Base-by-base conservation (phyloP, 2,329 filamentous ascomycete species). In the Ascochyta clinopodiicola region DNA sequence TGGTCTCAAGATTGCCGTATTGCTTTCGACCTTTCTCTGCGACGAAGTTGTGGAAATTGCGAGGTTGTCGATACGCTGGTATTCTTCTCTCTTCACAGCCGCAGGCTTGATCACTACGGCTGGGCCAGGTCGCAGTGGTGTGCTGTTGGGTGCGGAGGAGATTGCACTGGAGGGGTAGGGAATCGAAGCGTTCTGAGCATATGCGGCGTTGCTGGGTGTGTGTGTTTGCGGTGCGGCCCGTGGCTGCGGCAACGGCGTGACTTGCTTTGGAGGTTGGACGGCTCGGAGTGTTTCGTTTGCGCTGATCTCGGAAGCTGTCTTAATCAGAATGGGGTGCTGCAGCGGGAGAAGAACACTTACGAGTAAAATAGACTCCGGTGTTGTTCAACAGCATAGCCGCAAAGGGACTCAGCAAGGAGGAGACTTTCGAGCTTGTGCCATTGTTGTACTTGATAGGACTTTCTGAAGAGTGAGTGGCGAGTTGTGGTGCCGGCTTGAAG, bases 1-100 rank as follows among this genome's bases (percentile, higher is more conserved):
- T 2, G 92, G 79, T 37, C 85, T 86, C 39, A 88, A 77, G 15
- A 85, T 81, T 19, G 88, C 78, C 2, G 85, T 74, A 44, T 84
- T 85, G 51, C 85, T 83, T 12, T 84, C 81, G 7, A 80, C 81
- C 44, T 84, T 87, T 65, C 85, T 88, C 61, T 84, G 68, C 7
- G 67, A 67, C 6, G 63, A 35, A n/a, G 49, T 56, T 21, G 62
- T 61, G 44, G 75, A 72, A 10, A 70, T 59, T 13, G 73, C 51
- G 8, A 75, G 64, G 34, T 75, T 69, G 38, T 78, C 71, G 53
- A 78, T 75, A 13, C 70, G 66, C 39, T 69, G 67, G 50, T 78
- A 80, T 22, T 81, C 75, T 32, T 75, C 69, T 40, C 73, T 73
- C n/a, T 69, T 67, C 31, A 75, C 77, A 19, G 70, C 65, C 29